These are phyloP conservation scores for Termitomyces sp. DNA, from an alignment of 768 basidiomycete genomes.

Conservation along the genomic window DNA sequence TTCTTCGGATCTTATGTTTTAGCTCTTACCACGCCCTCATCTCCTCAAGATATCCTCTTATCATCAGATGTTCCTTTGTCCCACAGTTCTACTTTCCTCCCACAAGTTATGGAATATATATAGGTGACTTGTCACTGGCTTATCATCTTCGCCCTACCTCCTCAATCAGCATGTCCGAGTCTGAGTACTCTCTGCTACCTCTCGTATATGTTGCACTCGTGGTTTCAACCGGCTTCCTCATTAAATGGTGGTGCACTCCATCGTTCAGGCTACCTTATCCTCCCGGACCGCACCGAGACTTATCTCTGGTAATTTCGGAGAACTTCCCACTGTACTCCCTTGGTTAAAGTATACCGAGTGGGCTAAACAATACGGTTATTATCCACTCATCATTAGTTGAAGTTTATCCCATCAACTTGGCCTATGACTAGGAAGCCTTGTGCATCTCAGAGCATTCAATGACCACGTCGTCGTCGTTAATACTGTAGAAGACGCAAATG, in stretches of 20 bases:
- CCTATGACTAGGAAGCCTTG: not conserved
- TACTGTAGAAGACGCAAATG: conserved; percentile 3
- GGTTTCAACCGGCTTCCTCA: not conserved
- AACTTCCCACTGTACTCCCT: not conserved
- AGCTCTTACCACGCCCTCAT: too few species aligned
- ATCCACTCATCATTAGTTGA: not conserved
- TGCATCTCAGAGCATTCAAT: not conserved
- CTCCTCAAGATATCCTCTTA: too few species aligned
- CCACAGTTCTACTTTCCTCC: too few species aligned
- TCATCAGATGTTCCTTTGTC: too few species aligned
- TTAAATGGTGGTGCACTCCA: not conserved
- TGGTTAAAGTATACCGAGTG: conserved; percentile 1
- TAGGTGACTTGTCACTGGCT: too few species aligned
- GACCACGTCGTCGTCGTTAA: not conserved
- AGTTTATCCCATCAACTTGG: not conserved
- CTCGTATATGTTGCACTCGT: not conserved
- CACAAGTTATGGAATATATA: too few species aligned
- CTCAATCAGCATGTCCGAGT: not conserved
- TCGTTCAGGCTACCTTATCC: not conserved
- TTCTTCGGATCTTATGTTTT: too few species aligned
- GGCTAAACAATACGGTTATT: conserved; percentile 1
- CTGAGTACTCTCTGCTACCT: not conserved
- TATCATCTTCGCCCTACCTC: not conserved
- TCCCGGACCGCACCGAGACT: not conserved
- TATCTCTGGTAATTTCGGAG: not conserved